Evolutionary conservation across 495 filamentous ascomycete genomes (phyloP), one percentile per base, ranked within the genome.

Genomic region (Venustampulla echinocandica): DNA sequence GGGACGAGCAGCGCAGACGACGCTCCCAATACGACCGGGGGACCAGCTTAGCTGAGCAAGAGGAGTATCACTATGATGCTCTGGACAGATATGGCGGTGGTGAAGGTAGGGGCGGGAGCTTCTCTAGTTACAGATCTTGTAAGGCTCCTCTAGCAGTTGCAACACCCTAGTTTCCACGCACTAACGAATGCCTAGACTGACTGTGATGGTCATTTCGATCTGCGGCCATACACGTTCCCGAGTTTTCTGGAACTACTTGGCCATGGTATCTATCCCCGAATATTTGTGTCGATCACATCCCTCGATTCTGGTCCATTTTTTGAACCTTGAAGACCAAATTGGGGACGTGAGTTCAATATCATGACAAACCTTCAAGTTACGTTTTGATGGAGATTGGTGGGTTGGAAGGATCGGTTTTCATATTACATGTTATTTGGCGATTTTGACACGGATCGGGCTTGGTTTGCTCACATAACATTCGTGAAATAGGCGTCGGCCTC

Each of bases 21-120:
- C 81, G 80, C 35, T 87, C 84, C 25, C 82, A 85, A 54, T 88
- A 73, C 59, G 84, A 88, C 52, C 81, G 84, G 33, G 84, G 84
- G 17, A 85, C 80, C 33, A 66, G 73, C 35, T 69, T 77, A 18
- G 57, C 57, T 2, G 54, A 52, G 23, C 64, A 77, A n/a, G 77
- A 83, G 57, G 77, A 81, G 57, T 76, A 67, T 49, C 73, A 71
- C 27, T 70, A 66, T 46, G 64, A 70, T 33, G 40, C 59, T 37
- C 11, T 34, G 32, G 32, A 42, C 1, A 19, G 15, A 13, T 15
- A 38, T 19, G 14, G 25, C 39, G 35, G 5, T 14, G 6, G 11
- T 35, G 11, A 35, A 14, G 33, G 11, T 35, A 6, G 13, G 13
- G 13, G 18, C 33, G 11, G 6, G 13, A n/a, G 4, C 33, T 15